phyloP scores from a whole-genome alignment of 2,329 filamentous ascomycete genomes.

The Nemania abortiva region DNA sequence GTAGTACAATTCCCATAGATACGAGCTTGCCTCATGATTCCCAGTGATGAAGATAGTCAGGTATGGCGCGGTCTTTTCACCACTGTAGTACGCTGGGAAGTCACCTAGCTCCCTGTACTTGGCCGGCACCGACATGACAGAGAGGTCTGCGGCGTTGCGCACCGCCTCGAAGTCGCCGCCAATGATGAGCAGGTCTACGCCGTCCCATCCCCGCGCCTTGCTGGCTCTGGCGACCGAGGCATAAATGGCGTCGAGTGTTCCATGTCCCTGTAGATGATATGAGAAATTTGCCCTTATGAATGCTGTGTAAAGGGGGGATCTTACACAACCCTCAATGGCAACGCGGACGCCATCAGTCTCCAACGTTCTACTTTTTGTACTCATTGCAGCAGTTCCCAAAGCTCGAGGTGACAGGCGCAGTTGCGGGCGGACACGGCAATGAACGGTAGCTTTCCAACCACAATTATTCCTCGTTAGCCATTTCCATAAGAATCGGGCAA shows the following conservation, averaged over 20 bases:
- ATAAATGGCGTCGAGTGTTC: constrained; percentile 92
- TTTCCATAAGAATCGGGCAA: neutral
- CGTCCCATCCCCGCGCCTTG: constrained; percentile 78
- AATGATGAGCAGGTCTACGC: constrained; percentile 91
- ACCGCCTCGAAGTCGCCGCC: constrained; percentile 96
- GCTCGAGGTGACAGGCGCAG: neutral
- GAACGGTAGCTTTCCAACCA: neutral
- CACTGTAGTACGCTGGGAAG: constrained; percentile 94
- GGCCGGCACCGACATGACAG: constrained; percentile 86
- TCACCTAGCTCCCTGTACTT: constrained; percentile 92
- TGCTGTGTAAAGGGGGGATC: constrained; percentile 47
- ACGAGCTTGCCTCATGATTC: constrained; percentile 93
- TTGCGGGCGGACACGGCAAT: neutral
- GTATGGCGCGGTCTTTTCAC: constrained; percentile 80
- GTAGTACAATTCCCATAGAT: constrained; percentile 93
- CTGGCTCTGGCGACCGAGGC: constrained; percentile 78
- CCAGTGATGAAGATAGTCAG: constrained; percentile 93
- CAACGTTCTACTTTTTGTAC: neutral
- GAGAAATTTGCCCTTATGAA: neutral
- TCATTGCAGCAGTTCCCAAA: neutral
- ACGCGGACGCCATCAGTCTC: constrained; percentile 70
- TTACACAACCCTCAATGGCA: constrained; percentile 88
- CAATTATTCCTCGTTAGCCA: neutral
- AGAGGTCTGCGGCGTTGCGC: constrained; percentile 88
- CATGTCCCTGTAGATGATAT: constrained; percentile 76